Percentiles rank a stretch among this genome's conserved stretches.
Evolutionary conservation across 1,284 basidiomycete genomes (phyloP).

Genomic region (Cryptococcus sp.): DNA sequence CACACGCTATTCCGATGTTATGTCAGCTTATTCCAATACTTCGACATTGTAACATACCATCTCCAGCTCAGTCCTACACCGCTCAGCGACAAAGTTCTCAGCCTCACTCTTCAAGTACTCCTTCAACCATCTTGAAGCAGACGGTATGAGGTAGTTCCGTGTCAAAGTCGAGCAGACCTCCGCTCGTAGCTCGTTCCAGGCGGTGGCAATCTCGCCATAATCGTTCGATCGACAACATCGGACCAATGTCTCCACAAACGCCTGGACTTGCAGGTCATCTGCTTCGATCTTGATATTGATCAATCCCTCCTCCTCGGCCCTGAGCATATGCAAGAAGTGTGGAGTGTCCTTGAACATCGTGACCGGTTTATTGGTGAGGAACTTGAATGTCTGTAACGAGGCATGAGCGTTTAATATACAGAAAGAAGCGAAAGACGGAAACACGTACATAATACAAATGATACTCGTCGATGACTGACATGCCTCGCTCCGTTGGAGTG

Average conservation of each 20-base stretch:
- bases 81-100: slow-evolving; percentile 75
- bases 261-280: slow-evolving; percentile 63
- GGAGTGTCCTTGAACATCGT: slow-evolving; percentile 67
- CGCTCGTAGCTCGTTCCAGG: slow-evolving; percentile 90
- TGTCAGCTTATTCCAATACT: background rate
- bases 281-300: slow-evolving; percentile 76
- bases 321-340: slow-evolving; percentile 88
- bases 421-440: background rate
- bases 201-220: slow-evolving; percentile 77
- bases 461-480: slow-evolving; percentile 83
- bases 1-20: slow-evolving; percentile 43
- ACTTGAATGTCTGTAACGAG: slow-evolving; percentile 84
- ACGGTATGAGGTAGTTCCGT: slow-evolving; percentile 71
- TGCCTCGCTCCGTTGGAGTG: slow-evolving; percentile 87
- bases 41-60: slow-evolving; percentile 59
- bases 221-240: slow-evolving; percentile 83
- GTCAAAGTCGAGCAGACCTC: slow-evolving; percentile 77
- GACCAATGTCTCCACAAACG: slow-evolving; percentile 67
- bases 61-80: slow-evolving; percentile 69
- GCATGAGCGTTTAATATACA: background rate
- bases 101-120: slow-evolving; percentile 89
- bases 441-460: slow-evolving; percentile 82
- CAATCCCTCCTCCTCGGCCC: slow-evolving; percentile 85
- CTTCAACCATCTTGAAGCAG: slow-evolving; percentile 80
- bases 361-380: slow-evolving; percentile 79